Percentiles rank a stretch among this genome's conserved stretches.
Conservation (phyloP, 345 rosid genomes). For the Diplotaxis tenuifolia region DNA sequence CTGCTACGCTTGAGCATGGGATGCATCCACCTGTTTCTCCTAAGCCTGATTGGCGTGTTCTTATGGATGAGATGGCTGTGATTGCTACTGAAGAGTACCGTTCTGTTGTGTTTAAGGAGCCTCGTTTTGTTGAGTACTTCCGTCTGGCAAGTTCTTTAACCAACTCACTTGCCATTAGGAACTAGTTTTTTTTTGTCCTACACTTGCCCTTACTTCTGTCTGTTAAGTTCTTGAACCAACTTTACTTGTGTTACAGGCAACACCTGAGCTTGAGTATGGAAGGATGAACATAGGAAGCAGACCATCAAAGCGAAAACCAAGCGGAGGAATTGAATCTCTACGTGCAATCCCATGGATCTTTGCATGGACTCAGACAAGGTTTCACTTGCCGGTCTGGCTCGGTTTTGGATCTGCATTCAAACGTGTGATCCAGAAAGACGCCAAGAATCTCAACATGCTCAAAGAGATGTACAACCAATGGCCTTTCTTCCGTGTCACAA, state of each 20-base stretch:
- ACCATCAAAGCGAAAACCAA: slow-evolving; percentile 87
- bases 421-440: slow-evolving; percentile 62
- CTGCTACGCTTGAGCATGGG: slow-evolving; percentile 95
- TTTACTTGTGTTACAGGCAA: slow-evolving; percentile 58
- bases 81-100: slow-evolving; percentile 84
- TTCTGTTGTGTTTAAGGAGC: slow-evolving; percentile 84
- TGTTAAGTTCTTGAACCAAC: slow-evolving; percentile 44
- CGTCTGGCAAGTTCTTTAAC: slow-evolving; percentile 62
- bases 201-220: slow-evolving; percentile 60
- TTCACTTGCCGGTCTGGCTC: slow-evolving; percentile 94
- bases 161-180: background rate
- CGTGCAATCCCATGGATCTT: slow-evolving; percentile 99
- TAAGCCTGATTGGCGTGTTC: slow-evolving; percentile 93
- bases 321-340: slow-evolving; percentile 97
- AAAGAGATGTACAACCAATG: slow-evolving; percentile 88
- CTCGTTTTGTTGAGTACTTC: slow-evolving; percentile 92
- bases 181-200: background rate
- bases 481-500: slow-evolving; percentile 96
- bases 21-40: slow-evolving; percentile 96
- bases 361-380: slow-evolving; percentile 99
- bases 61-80: slow-evolving; percentile 94
- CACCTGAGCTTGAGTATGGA: slow-evolving; percentile 94
- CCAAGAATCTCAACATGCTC: slow-evolving; percentile 78
- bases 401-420: slow-evolving; percentile 90
- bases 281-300: slow-evolving; percentile 99